Evolutionary conservation across 2,329 filamentous ascomycete species (phyloP).

Genomic region (Ophiocordyceps sinensis): DNA sequence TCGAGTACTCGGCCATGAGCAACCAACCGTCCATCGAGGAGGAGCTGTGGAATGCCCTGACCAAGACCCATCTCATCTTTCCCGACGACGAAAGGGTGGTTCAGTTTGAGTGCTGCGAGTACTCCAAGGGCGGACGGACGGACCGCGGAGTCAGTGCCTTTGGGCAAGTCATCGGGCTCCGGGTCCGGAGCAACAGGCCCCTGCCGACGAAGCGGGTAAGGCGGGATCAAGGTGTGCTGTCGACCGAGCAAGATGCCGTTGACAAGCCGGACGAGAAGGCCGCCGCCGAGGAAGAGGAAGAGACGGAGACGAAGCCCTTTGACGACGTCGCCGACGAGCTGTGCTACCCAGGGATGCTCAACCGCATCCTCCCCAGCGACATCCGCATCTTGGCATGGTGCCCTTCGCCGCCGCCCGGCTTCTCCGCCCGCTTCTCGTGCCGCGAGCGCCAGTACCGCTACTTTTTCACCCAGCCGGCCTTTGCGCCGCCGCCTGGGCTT

Average conservation of each 20-base stretch:
- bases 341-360: slow-evolving; percentile 69
- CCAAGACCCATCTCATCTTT: slow-evolving; percentile 68
- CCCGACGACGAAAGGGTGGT: slow-evolving; percentile 49
- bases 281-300: slow-evolving; percentile 4
- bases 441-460: slow-evolving; percentile 85
- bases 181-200: slow-evolving; percentile 67
- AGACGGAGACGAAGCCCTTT: slow-evolving; percentile 18
- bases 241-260: slow-evolving; percentile 5
- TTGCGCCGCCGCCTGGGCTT: slow-evolving; percentile 42
- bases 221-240: slow-evolving; percentile 5
- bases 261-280: slow-evolving; percentile 6
- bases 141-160: slow-evolving; percentile 92
- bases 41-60: slow-evolving; percentile 81
- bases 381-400: slow-evolving; percentile 92
- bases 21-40: slow-evolving; percentile 76
- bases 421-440: slow-evolving; percentile 88
- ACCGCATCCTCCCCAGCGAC: slow-evolving; percentile 74
- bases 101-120: slow-evolving; percentile 74
- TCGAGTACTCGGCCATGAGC: slow-evolving; percentile 69
- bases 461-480: slow-evolving; percentile 93
- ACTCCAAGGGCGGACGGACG: slow-evolving; percentile 89
- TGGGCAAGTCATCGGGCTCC: slow-evolving; percentile 79
- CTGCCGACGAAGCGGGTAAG: slow-evolving; percentile 21
- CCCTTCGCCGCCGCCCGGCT: slow-evolving; percentile 60
- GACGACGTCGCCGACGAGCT: slow-evolving; percentile 70